Conservation (phyloP, 2,329 filamentous ascomycete genomes). For the Talaromyces islandicus region DNA sequence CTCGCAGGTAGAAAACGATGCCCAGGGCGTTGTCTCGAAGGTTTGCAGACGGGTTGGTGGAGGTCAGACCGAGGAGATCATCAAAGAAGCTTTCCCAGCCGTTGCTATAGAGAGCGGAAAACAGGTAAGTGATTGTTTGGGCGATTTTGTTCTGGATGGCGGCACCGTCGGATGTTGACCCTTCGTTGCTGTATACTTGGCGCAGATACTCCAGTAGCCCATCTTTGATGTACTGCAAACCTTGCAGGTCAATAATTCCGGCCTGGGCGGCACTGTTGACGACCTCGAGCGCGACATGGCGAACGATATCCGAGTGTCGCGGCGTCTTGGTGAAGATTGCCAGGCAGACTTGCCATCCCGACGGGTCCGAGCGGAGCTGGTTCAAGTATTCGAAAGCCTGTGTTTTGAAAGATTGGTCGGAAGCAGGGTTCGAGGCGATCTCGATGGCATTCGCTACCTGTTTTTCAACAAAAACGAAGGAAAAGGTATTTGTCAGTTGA, state of each 20-base stretch:
- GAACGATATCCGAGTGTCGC: conserved; percentile 72
- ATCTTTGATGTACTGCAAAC: conserved; percentile 70
- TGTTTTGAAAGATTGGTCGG: conserved; percentile 66
- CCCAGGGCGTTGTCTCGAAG: conserved; percentile 65
- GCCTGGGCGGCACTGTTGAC: conserved; percentile 87
- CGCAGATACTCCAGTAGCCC: conserved; percentile 75
- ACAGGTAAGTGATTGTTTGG: conserved; percentile 90
- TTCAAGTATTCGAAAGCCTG: conserved; percentile 63
- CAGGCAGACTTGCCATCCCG: conserved; percentile 87
- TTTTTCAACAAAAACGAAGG: neutral
- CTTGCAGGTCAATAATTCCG: conserved; percentile 66
- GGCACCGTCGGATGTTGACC: conserved; percentile 59
- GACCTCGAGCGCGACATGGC: conserved; percentile 83
- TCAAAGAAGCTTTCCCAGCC: conserved; percentile 89
- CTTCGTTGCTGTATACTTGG: conserved; percentile 61
- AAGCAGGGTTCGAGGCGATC: conserved; percentile 79
- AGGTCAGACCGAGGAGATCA: conserved; percentile 75
- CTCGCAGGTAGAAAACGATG: conserved; percentile 79
- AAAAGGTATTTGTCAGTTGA: neutral
- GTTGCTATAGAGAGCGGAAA: conserved; percentile 76
- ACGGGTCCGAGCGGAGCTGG: conserved; percentile 73
- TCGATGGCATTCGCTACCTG: conserved; percentile 93
- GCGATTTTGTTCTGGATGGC: conserved; percentile 94
- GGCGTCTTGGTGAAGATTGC: conserved; percentile 76
- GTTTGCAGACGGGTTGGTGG: conserved; percentile 50